These are phyloP conservation scores for Fusarium transvaalense DNA, from an alignment of 2,329 filamentous ascomycete species.

Conservation along the genomic window DNA sequence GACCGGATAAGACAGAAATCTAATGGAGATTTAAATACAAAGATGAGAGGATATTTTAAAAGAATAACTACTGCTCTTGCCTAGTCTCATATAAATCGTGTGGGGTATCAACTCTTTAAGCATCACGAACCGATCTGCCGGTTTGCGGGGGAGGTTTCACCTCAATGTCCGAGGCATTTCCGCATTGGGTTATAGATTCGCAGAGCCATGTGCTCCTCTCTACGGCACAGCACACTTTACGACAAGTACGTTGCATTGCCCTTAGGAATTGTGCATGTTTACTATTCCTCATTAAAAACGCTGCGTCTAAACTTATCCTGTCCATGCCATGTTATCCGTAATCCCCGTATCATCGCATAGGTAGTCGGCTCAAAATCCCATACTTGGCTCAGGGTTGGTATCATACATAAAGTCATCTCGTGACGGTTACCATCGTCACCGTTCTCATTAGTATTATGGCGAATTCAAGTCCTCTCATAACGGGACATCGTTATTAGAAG, in stretches of 20 bases:
- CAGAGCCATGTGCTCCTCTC: constrained; percentile 20
- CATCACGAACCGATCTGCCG: constrained; percentile 38
- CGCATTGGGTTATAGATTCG: constrained; percentile 50
- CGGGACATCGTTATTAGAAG: constrained; percentile 58
- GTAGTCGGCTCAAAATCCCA: constrained; percentile 17
- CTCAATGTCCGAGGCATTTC: constrained; percentile 52
- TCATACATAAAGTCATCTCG: constrained; percentile 43
- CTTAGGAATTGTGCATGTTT: constrained; percentile 4
- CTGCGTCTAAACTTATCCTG: constrained; percentile 16
- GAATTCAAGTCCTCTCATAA: constrained; percentile 7
- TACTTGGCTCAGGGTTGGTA: constrained; percentile 43
- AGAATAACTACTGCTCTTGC: not conserved
- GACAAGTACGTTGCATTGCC: not conserved
- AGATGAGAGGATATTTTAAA: not conserved
- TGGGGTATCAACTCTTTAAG: constrained; percentile 29
- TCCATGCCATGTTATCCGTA: not conserved
- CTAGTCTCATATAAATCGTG: constrained; percentile 10
- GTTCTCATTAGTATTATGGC: constrained; percentile 39
- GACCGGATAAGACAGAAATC: not conserved
- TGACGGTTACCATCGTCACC: constrained; percentile 17
- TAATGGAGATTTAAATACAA: not conserved
- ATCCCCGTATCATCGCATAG: constrained; percentile 13
- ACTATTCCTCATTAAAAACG: constrained; percentile 4
- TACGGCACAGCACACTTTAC: not conserved
- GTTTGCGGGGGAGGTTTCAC: constrained; percentile 49